Evolutionary conservation across 306 rosid genomes (phyloP).

Genomic region (Sicyos baderoa): DNA sequence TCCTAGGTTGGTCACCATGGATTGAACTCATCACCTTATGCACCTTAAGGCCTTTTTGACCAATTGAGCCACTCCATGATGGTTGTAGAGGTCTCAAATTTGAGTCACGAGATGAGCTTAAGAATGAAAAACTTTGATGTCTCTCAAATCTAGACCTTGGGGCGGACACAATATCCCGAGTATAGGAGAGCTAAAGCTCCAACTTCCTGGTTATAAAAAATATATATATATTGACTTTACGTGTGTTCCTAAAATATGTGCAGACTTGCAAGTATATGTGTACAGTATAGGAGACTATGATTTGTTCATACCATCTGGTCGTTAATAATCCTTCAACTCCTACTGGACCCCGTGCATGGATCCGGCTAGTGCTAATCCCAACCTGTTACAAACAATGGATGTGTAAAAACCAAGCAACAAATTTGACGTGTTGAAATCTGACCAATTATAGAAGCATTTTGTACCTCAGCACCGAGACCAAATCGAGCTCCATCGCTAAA

Average conservation of each 20-base stretch:
- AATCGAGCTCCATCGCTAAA: constrained; percentile 95
- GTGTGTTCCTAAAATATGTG: background rate
- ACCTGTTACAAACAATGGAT: constrained; percentile 42
- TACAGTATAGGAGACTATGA: background rate
- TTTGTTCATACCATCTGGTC: constrained; percentile 66
- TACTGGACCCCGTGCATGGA: constrained; percentile 97
- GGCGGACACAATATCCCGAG: too few species aligned
- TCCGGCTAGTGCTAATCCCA: constrained; percentile 92
- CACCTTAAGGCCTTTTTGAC: too few species aligned
- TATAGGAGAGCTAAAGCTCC: too few species aligned
- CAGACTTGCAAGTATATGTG: background rate
- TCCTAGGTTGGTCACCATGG: too few species aligned
- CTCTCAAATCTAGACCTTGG: too few species aligned
- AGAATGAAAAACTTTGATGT: too few species aligned
- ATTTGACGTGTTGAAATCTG: background rate
- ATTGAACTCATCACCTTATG: too few species aligned
- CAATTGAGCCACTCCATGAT: too few species aligned
- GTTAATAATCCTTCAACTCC: constrained; percentile 97
- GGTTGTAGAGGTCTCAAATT: too few species aligned
- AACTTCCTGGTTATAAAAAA: too few species aligned
- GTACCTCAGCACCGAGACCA: constrained; percentile 97
- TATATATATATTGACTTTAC: background rate
- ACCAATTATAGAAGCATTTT: background rate
- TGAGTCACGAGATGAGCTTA: too few species aligned
- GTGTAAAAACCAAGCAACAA: constrained; percentile 5